Evolutionary conservation across 495 filamentous ascomycete species (phyloP).

Genomic region (Penicillium daleae): DNA sequence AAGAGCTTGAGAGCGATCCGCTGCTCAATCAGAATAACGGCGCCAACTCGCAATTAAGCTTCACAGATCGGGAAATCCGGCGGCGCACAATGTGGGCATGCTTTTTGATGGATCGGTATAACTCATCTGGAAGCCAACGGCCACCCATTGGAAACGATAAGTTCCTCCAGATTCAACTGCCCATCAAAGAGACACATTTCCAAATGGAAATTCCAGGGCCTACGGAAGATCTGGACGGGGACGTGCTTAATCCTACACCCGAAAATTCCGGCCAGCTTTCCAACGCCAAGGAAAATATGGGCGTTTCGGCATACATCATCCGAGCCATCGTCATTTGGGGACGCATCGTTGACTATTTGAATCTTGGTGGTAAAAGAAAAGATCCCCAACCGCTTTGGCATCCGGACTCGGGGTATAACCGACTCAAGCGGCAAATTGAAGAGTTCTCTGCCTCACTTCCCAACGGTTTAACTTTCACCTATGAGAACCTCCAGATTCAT

Average conservation of each 20-base stretch:
- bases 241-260: conserved; percentile 65
- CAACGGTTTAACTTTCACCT: conserved; percentile 67
- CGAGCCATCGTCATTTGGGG: conserved; percentile 88
- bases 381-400: conserved; percentile 82
- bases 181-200: conserved; percentile 87
- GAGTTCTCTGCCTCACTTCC: conserved; percentile 74
- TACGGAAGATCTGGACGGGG: conserved; percentile 82
- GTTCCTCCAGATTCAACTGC: conserved; percentile 85
- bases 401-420: conserved; percentile 71
- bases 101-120: conserved; percentile 96
- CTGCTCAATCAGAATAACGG: conserved; percentile 60
- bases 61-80: conserved; percentile 90
- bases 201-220: conserved; percentile 88
- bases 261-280: conserved; percentile 65
- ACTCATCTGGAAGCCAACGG: conserved; percentile 91
- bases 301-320: conserved; percentile 89
- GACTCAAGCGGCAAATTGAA: conserved; percentile 71
- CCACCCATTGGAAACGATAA: conserved; percentile 91
- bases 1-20: conserved; percentile 88
- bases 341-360: conserved; percentile 84
- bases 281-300: conserved; percentile 84
- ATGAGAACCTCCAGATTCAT: conserved; percentile 84
- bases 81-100: conserved; percentile 97
- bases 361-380: conserved; percentile 84
- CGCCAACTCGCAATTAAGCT: conserved; percentile 70